Conservation (phyloP, 331 rosid genomes). For the Telfairia occidentalis region DNA sequence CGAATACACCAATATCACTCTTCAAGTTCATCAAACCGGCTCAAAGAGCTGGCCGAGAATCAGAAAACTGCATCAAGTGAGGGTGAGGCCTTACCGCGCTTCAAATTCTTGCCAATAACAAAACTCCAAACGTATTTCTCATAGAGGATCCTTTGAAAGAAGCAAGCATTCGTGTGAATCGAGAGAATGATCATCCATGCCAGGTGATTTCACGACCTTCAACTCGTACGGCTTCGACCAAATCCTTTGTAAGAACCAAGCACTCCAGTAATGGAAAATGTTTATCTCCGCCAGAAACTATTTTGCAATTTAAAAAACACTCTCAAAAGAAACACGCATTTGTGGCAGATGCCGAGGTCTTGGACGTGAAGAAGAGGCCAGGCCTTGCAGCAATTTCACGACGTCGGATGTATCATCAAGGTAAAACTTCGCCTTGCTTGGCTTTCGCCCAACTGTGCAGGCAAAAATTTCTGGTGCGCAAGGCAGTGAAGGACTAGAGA, state of each 20-base stretch:
- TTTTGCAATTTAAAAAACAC: constrained; percentile 31
- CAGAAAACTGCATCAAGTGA: constrained; percentile 15
- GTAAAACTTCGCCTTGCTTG: constrained; percentile 92
- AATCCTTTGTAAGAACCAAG: constrained; percentile 8
- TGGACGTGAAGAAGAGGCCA: constrained; percentile 62
- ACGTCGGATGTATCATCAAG: constrained; percentile 80
- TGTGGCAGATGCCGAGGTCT: constrained; percentile 55
- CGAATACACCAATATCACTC: constrained; percentile 21
- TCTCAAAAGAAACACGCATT: constrained; percentile 79
- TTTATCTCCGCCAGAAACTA: constrained; percentile 3
- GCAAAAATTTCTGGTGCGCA: constrained; percentile 71
- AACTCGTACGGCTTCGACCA: neutral
- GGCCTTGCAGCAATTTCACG: constrained; percentile 65
- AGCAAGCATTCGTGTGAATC: neutral
- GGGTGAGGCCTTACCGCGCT: constrained; percentile 18
- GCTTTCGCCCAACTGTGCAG: constrained; percentile 89
- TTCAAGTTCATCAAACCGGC: constrained; percentile 18
- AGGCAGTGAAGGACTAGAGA: constrained; percentile 44
- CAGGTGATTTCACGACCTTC: neutral
- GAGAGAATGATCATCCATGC: neutral
- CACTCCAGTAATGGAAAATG: neutral
- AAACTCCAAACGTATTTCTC: neutral
- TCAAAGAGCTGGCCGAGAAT: constrained; percentile 26
- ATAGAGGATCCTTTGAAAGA: neutral
- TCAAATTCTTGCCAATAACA: constrained; percentile 16